These are phyloP conservation scores for Neoboletus subvelutipes DNA, from an alignment of 768 basidiomycete species.

Conservation along the genomic window DNA sequence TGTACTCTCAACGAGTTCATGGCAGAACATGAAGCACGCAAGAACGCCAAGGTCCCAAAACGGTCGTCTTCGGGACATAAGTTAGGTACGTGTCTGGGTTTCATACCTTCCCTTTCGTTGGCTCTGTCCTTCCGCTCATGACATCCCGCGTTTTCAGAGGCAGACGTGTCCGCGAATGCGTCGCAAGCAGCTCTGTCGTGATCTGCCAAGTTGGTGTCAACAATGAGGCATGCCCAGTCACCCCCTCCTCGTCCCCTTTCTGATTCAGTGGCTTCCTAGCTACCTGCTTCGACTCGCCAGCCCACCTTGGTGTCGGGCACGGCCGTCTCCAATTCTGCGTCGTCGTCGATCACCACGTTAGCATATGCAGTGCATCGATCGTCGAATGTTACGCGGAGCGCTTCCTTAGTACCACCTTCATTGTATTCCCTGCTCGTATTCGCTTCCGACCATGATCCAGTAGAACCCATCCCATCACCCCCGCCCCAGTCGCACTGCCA, in stretches of 20 bases:
- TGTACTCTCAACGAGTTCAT: constrained; percentile 69
- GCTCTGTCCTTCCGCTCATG: neutral
- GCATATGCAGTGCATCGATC: neutral
- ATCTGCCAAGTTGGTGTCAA: constrained; percentile 1
- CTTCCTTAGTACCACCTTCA: constrained; percentile 1
- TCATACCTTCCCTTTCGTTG: neutral
- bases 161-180: neutral
- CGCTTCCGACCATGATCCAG: constrained; percentile 28
- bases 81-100: constrained; percentile 4
- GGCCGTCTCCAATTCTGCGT: neutral
- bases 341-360: neutral
- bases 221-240: constrained; percentile 12
- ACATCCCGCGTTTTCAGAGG: neutral
- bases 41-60: constrained; percentile 36
- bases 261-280: neutral
- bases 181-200: neutral
- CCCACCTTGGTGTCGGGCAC: neutral
- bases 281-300: neutral
- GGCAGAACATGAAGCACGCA: constrained; percentile 54
- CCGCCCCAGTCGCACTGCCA: constrained; percentile 20
- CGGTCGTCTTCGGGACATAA: constrained; percentile 10
- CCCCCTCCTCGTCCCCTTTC: constrained; percentile 26
- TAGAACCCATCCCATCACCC: constrained; percentile 29
- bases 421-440: constrained; percentile 31
- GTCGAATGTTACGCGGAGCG: neutral